A percentile compares a stretch with the other conserved stretches of the same genome.
Evolutionary conservation across 768 basidiomycete species (phyloP).

Genomic region (Pulveroboletus sp.): DNA sequence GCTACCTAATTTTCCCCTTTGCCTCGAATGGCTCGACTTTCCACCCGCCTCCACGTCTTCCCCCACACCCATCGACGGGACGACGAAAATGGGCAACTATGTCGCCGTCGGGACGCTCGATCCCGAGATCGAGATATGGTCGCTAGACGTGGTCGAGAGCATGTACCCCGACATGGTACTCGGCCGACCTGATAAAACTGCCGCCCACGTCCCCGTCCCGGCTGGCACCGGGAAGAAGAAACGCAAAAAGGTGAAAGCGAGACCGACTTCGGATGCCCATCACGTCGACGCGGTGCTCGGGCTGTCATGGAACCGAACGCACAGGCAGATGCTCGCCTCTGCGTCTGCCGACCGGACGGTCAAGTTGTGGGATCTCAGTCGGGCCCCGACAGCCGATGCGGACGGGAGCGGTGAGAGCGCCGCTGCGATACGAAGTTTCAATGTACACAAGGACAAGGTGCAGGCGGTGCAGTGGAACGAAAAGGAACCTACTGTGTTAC

Average conservation of each 20-base stretch:
- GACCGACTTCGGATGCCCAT: slow-evolving; percentile 55
- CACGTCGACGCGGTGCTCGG: slow-evolving; percentile 95
- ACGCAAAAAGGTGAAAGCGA: slow-evolving; percentile 77
- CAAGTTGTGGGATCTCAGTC: slow-evolving; percentile 93
- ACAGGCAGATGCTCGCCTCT: slow-evolving; percentile 88
- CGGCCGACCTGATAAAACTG: slow-evolving; percentile 81
- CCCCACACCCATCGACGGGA: slow-evolving; percentile 29
- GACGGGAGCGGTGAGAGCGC: slow-evolving; percentile 40
- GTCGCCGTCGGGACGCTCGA: slow-evolving; percentile 97
- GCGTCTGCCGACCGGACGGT: slow-evolving; percentile 94
- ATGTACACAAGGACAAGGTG: slow-evolving; percentile 87
- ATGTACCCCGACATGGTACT: slow-evolving; percentile 92
- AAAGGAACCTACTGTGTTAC: slow-evolving; percentile 78
- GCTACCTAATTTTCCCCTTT: slow-evolving; percentile 95
- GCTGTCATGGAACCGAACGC: slow-evolving; percentile 87
- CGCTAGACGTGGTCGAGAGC: slow-evolving; percentile 86
- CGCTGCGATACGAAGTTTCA: slow-evolving; percentile 78
- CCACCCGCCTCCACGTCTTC: slow-evolving; percentile 57
- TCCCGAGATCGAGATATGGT: slow-evolving; percentile 99
- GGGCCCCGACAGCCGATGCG: slow-evolving; percentile 52
- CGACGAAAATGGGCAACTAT: slow-evolving; percentile 66
- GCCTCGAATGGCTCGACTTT: slow-evolving; percentile 98
- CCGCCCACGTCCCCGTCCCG: slow-evolving; percentile 72
- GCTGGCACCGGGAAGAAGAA: slow-evolving; percentile 97
- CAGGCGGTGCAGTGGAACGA: slow-evolving; percentile 96